Percentiles rank a stretch among this genome's conserved stretches.
These are phyloP conservation scores for Leonotis leonurus DNA, from an alignment of 257 asterid species.

Conservation along the genomic window DNA sequence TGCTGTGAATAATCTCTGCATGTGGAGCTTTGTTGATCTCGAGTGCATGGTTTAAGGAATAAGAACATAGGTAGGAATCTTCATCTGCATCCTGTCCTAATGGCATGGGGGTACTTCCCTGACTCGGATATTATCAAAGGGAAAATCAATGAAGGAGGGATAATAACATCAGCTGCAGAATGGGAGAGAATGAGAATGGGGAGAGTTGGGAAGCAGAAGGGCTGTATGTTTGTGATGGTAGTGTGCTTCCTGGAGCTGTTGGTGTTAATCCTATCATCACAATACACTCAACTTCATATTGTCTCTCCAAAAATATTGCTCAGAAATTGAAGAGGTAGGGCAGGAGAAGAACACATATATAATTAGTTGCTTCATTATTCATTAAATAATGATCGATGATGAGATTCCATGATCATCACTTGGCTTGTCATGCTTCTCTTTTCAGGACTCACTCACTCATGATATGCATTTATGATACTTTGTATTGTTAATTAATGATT, in stretches of 20 bases:
- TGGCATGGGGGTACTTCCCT: constrained; percentile 67
- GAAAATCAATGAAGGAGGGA: constrained; percentile 47
- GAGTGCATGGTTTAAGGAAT: constrained; percentile 51
- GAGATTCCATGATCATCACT: too few species aligned
- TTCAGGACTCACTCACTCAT: too few species aligned
- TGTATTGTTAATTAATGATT: too few species aligned
- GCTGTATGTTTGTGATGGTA: constrained; percentile 53
- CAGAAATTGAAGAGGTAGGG: too few species aligned
- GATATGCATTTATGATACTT: too few species aligned
- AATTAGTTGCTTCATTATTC: too few species aligned
- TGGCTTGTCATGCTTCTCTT: too few species aligned
- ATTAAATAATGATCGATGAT: too few species aligned
- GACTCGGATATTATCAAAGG: constrained; percentile 35
- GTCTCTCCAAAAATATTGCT: constrained; percentile 49
- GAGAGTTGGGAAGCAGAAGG: constrained; percentile 66
- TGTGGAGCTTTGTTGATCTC: constrained; percentile 45
- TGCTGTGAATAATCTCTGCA: constrained; percentile 38
- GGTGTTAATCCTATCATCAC: constrained; percentile 67
- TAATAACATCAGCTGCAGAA: constrained; percentile 46
- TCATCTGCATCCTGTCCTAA: constrained; percentile 51
- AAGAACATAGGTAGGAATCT: constrained; percentile 45
- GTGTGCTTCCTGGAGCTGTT: constrained; percentile 51
- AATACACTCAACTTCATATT: constrained; percentile 54
- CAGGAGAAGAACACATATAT: too few species aligned
- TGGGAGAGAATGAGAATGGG: constrained; percentile 63